These are phyloP conservation scores for Suillus occidentalis DNA, from an alignment of 768 basidiomycete genomes.

Conservation along the genomic window DNA sequence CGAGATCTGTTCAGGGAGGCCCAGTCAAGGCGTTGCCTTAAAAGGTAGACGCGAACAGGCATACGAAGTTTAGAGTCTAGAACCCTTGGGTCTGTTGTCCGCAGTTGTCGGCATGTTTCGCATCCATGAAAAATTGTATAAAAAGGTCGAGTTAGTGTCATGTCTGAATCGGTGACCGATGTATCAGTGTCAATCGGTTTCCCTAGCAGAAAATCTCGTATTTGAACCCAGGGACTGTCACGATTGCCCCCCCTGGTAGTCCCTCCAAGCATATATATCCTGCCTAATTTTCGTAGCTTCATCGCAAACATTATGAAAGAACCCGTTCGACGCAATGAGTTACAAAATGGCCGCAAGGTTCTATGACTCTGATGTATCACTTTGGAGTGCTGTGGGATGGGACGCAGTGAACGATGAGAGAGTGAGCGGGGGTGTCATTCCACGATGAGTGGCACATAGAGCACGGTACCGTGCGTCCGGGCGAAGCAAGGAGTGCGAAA, in stretches of 20 bases:
- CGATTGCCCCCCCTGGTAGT: conserved; percentile 16
- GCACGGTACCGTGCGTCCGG: too few relatives aligned
- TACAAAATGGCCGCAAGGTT: conserved; percentile 69
- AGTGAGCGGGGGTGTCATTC: too few relatives aligned
- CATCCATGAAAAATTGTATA: neutral
- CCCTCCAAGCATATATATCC: conserved; percentile 25
- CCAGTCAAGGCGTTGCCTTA: conserved; percentile 9
- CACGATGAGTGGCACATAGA: too few relatives aligned
- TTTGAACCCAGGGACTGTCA: conserved; percentile 23
- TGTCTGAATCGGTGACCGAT: conserved; percentile 37
- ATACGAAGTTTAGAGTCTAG: neutral
- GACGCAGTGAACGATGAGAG: neutral
- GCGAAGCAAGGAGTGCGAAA: too few relatives aligned
- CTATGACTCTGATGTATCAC: conserved; percentile 49
- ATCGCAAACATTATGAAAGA: conserved; percentile 57
- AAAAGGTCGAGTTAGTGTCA: conserved; percentile 38
- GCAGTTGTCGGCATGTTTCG: neutral
- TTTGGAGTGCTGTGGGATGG: neutral
- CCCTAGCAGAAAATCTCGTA: conserved; percentile 46
- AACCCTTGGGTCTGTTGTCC: neutral
- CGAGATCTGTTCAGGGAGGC: conserved; percentile 15
- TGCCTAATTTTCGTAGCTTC: conserved; percentile 43
- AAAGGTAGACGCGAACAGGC: neutral
- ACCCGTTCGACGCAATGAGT: conserved; percentile 62
- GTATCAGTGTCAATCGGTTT: conserved; percentile 46